A percentile compares a stretch with the other conserved stretches of the same genome.
These are phyloP conservation scores for Monosporascus ibericus DNA, from an alignment of 2,329 filamentous ascomycete species.

Conservation along the genomic window DNA sequence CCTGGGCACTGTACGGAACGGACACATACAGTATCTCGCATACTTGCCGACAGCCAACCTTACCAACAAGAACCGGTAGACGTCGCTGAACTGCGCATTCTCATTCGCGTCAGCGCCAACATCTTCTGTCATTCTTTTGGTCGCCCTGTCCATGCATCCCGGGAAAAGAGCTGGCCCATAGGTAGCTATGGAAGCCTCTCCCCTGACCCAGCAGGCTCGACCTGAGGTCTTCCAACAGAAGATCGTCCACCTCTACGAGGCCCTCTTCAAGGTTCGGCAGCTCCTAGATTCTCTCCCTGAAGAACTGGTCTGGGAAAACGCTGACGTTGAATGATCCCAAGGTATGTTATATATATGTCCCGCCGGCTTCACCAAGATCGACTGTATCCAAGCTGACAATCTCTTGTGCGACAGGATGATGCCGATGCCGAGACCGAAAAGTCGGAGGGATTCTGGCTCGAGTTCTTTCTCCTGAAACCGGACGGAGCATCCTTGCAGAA, in stretches of 20 bases:
- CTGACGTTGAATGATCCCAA: conserved; percentile 20
- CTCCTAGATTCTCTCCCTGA: conserved; percentile 10
- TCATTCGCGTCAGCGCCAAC: neutral
- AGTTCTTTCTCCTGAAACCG: conserved; percentile 87
- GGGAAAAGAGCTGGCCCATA: conserved; percentile 7
- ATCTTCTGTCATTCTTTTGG: neutral
- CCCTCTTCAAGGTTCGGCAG: conserved; percentile 64
- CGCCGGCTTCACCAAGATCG: conserved; percentile 1
- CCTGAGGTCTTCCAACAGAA: conserved; percentile 92
- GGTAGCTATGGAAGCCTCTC: conserved; percentile 72
- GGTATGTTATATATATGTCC: conserved; percentile 14
- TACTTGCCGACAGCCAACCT: too few species aligned
- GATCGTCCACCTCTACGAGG: conserved; percentile 83
- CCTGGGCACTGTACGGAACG: neutral
- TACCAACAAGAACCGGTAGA: neutral
- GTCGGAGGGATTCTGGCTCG: conserved; percentile 88
- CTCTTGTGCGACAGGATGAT: conserved; percentile 40
- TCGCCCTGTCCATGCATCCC: neutral
- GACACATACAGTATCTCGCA: neutral
- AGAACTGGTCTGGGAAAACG: conserved; percentile 11
- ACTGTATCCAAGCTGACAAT: conserved; percentile 16
- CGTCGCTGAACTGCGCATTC: neutral
- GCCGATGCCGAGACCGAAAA: conserved; percentile 59
- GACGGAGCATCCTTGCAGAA: conserved; percentile 63
- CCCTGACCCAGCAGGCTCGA: conserved; percentile 84